Conservation (phyloP, 164 flowering plant genomes). For the Aristolochia californica region DNA sequence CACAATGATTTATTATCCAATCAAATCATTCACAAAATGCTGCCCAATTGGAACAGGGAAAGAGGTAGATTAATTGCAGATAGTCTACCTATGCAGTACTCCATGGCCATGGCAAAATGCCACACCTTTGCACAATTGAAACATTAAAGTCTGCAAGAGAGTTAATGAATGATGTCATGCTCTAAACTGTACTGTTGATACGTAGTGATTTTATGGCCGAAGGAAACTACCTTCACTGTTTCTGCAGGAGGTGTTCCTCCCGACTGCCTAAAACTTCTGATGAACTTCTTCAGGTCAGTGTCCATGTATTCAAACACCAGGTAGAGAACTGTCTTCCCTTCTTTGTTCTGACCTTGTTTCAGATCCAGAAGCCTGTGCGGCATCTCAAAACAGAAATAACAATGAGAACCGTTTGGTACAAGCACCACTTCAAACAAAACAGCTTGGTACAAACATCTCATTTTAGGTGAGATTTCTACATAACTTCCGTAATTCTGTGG, state of each 20-base stretch:
- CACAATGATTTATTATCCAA: not conserved
- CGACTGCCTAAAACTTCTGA: slow-evolving; percentile 48
- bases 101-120: slow-evolving; percentile 93
- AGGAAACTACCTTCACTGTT: slow-evolving; percentile 39
- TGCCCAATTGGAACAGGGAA: not conserved
- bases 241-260: slow-evolving; percentile 39
- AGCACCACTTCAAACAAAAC: not conserved
- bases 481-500: too few species aligned
- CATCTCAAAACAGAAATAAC: not conserved
- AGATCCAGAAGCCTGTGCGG: slow-evolving; percentile 64
- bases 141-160: slow-evolving; percentile 62
- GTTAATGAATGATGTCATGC: not conserved
- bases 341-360: slow-evolving; percentile 84
- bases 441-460: not conserved
- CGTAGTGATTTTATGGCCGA: not conserved
- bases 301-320: slow-evolving; percentile 95
- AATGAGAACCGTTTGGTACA: not conserved
- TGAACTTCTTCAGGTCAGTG: slow-evolving; percentile 82
- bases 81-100: slow-evolving; percentile 59
- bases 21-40: not conserved
- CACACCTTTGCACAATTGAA: slow-evolving; percentile 91
- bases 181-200: not conserved
- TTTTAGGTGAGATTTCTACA: not conserved
- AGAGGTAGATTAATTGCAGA: not conserved
- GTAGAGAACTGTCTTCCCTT: slow-evolving; percentile 86